Evolutionary conservation across 352 stramenopile genomes (phyloP).

Genomic region (Paralagenidium karlingii): DNA sequence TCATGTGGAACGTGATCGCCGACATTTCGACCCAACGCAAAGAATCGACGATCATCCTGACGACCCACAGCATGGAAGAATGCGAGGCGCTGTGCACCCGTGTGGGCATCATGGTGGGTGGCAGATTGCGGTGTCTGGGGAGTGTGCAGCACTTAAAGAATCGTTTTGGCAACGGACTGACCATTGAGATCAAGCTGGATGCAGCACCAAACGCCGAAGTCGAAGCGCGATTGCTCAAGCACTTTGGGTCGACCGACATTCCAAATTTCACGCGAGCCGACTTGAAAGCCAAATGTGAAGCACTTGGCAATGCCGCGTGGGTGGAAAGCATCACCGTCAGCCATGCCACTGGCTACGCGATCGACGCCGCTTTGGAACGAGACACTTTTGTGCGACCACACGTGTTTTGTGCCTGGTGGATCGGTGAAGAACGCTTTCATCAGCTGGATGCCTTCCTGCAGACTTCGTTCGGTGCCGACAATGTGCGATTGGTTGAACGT

Average conservation of each 20-base stretch:
- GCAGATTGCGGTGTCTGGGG: slow-evolving; percentile 62
- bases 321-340: slow-evolving; percentile 24
- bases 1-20: slow-evolving; percentile 90
- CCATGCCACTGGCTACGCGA: slow-evolving; percentile 51
- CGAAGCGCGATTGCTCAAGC: no score
- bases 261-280: no score
- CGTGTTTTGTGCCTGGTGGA: slow-evolving; percentile 52
- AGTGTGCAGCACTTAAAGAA: slow-evolving; percentile 92
- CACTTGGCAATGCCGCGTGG: slow-evolving; percentile 22
- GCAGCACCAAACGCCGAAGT: no score
- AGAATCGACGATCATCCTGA: slow-evolving; percentile 80
- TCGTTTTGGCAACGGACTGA: slow-evolving; percentile 90
- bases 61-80: slow-evolving; percentile 95
- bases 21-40: slow-evolving; percentile 51
- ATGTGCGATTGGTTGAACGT: slow-evolving; percentile 17
- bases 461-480: slow-evolving; percentile 17
- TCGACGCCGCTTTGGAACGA: slow-evolving; percentile 34
- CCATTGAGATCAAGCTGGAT: slow-evolving; percentile 68
- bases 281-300: slow-evolving; percentile 8
- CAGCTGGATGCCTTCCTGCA: slow-evolving; percentile 25
- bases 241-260: no score
- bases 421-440: slow-evolving; percentile 37
- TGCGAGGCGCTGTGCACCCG: slow-evolving; percentile 89
- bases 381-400: slow-evolving; percentile 27
- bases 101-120: slow-evolving; percentile 89